Evolutionary conservation across 1,284 basidiomycete species (phyloP), one percentile per base, ranked within the genome.

Genomic region (Volvariella volvacea): DNA sequence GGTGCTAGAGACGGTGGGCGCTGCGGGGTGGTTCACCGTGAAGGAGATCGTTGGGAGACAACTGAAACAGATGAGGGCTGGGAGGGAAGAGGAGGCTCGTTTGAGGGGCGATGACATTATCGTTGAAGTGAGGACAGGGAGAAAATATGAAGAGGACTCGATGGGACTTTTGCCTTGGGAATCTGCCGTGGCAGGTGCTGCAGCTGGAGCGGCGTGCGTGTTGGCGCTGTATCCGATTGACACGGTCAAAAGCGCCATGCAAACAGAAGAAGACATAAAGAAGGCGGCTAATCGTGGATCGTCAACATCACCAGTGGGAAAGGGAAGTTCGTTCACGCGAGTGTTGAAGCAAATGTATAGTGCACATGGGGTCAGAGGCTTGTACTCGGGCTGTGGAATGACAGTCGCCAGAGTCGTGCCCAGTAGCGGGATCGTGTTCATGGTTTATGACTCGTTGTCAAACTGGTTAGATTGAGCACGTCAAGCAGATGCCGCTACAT

Each of bases 171-270:
- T 70, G 21, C 74, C 85, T 0, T 85, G 83, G 76, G 87, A 98
- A 63, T 85, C 92, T 7, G 92, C 92, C 32, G 51, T 87, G 0
- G 76, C 88, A 1, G 95, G 94, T 12, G 94, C 92, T 3, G 74
- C 80, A 40, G 92, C 93, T 0, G 95, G 95, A 3, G 83, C 89
- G 9, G 72, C 78, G 47, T 97, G 92, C 70, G 95, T 92, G 55
- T 67, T 94, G 55, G 74, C 84, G 15, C 67, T 92, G 38, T 96
- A 94, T 70, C 93, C 92, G 0, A 93, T 93, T 10, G 95, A 99
- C 64, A 88, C 88, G 28, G 80, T 98, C 58, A 99, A 99, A 70
- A 92, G 87, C 52, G 79, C 92, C 37, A 90, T 99, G 63, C 95
- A 98, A 72, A 98, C 95, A 0, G 87, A 87, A 62, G 87, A 88